These are phyloP conservation scores for Eucalyptus tenuipes DNA, from an alignment of 345 rosid genomes.

Conservation along the genomic window DNA sequence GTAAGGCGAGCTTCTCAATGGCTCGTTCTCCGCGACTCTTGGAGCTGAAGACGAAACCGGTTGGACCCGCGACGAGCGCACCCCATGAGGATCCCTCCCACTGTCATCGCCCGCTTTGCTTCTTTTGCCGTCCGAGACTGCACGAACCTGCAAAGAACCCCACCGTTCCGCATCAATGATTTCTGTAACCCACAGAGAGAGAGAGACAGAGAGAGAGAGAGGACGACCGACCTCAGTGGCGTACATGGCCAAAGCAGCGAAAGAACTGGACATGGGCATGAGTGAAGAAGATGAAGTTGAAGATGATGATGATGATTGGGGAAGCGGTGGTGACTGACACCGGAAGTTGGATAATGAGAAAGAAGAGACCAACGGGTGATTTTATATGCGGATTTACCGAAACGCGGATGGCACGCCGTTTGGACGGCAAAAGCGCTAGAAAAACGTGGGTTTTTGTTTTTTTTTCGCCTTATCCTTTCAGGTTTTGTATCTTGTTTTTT, in stretches of 20 bases:
- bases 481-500: background rate
- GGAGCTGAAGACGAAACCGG: background rate
- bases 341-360: background rate
- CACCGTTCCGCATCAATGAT: background rate
- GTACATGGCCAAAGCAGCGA: background rate
- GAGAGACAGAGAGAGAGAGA: background rate
- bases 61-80: background rate
- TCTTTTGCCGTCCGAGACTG: background rate
- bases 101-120: background rate
- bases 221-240: background rate
- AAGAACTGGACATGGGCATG: background rate
- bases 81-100: background rate
- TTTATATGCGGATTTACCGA: background rate
- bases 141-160: background rate
- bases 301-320: background rate
- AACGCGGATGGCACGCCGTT: background rate
- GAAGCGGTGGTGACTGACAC: background rate
- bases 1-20: background rate
- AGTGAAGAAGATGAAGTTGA: background rate
- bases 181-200: background rate
- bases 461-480: background rate
- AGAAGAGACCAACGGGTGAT: fast-evolving
- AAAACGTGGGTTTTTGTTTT: background rate
- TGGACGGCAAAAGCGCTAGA: background rate
- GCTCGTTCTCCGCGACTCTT: background rate